phyloP scores from a whole-genome alignment of 306 rosid species.

The Abrus precatorius region DNA sequence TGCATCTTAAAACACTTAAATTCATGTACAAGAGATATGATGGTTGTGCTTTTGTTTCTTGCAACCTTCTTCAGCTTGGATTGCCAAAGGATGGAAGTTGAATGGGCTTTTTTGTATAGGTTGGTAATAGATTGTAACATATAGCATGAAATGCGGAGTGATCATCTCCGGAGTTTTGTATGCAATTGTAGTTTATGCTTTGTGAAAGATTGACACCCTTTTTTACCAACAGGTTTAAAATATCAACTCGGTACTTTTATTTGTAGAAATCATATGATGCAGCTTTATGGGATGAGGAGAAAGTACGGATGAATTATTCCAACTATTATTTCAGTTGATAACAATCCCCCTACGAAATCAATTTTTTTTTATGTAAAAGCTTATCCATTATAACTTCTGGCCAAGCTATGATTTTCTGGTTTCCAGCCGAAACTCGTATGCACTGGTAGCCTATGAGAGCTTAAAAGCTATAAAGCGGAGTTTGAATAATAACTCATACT shows the following conservation, averaged over 20 bases:
- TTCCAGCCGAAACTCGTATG: not conserved
- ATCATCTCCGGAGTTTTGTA: slow-evolving; percentile 64
- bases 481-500: no score
- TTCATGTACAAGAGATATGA: slow-evolving; percentile 67
- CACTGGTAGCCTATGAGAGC: not conserved
- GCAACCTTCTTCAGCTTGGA: slow-evolving; percentile 56
- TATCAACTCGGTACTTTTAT: not conserved
- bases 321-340: no score
- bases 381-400: not conserved
- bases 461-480: no score
- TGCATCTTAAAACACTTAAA: slow-evolving; percentile 57
- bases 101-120: slow-evolving; percentile 84
- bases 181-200: slow-evolving; percentile 57
- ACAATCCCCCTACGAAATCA: no score
- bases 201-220: slow-evolving; percentile 41
- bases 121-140: slow-evolving; percentile 76
- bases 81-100: slow-evolving; percentile 66
- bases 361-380: not conserved
- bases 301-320: slow-evolving; percentile 2
- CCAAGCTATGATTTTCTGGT: not conserved
- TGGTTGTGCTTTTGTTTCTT: slow-evolving; percentile 63
- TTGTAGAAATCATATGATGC: slow-evolving; percentile 21
- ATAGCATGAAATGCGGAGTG: slow-evolving; percentile 71
- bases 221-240: not conserved
- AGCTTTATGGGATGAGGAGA: not conserved